Conservation (phyloP, 2,329 filamentous ascomycete species). For the Sclerotinia trifoliorum region DNA sequence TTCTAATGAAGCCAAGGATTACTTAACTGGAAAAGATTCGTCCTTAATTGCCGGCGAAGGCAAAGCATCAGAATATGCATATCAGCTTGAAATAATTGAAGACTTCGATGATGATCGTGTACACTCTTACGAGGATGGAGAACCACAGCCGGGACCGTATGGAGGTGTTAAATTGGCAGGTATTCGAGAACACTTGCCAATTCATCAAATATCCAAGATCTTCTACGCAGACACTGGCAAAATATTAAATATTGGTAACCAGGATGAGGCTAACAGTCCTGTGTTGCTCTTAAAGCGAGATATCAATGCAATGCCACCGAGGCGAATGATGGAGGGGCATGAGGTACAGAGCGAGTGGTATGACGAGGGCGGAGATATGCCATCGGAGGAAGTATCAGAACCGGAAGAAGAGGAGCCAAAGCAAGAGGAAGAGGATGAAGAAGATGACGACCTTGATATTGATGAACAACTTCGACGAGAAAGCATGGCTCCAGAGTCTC, state of each 20-base stretch:
- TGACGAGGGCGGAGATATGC: slow-evolving; percentile 26
- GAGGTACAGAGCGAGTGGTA: slow-evolving; percentile 31
- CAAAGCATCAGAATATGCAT: slow-evolving; percentile 57
- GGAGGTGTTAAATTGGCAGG: slow-evolving; percentile 62
- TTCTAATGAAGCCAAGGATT: slow-evolving; percentile 19
- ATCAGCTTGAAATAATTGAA: slow-evolving; percentile 67
- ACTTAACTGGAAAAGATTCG: slow-evolving; percentile 23
- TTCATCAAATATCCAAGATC: slow-evolving; percentile 72
- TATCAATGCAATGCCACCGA: slow-evolving; percentile 62
- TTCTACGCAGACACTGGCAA: slow-evolving; percentile 77
- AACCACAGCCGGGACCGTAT: slow-evolving; percentile 52
- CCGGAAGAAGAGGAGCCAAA: slow-evolving; percentile 37
- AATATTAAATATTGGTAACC: slow-evolving; percentile 67
- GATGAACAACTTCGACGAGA: slow-evolving; percentile 38
- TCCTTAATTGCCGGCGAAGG: slow-evolving; percentile 32
- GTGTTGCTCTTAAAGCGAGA: slow-evolving; percentile 68
- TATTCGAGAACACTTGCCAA: slow-evolving; percentile 64
- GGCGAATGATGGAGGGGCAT: slow-evolving; percentile 58
- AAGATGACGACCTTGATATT: slow-evolving; percentile 40
- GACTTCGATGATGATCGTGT: slow-evolving; percentile 69
- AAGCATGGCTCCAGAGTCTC: slow-evolving; percentile 29
- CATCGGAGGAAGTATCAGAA: slow-evolving; percentile 24
- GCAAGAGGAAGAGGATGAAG: slow-evolving; percentile 30
- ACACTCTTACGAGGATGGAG: slow-evolving; percentile 62
- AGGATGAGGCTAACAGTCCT: slow-evolving; percentile 65